These are phyloP conservation scores for Apiospora rasikravindrae DNA, from an alignment of 2,329 filamentous ascomycete species.

Conservation along the genomic window DNA sequence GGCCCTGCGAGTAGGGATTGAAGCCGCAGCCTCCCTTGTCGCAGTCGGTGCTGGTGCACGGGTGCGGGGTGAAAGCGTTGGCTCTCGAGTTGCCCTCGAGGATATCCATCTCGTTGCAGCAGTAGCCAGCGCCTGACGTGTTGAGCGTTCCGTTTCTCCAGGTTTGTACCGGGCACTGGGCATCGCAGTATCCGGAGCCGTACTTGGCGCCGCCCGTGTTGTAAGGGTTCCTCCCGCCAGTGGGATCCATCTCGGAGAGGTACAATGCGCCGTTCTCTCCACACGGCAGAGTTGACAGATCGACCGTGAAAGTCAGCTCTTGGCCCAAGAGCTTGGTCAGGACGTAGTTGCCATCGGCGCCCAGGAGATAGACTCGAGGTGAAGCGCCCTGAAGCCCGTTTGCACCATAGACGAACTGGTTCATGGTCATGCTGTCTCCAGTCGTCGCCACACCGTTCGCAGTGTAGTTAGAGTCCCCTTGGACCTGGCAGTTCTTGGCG, in stretches of 20 bases:
- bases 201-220: slow-evolving; percentile 56
- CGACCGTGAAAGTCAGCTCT: slow-evolving; percentile 70
- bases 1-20: slow-evolving; percentile 70
- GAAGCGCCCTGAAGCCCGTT: slow-evolving; percentile 37
- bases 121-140: slow-evolving; percentile 54
- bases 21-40: slow-evolving; percentile 71
- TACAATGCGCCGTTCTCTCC: slow-evolving; percentile 71
- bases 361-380: slow-evolving; percentile 63
- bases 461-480: slow-evolving; percentile 47
- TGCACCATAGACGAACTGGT: slow-evolving; percentile 55
- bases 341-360: slow-evolving; percentile 59
- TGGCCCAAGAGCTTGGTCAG: slow-evolving; percentile 61
- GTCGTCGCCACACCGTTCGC: slow-evolving; percentile 52
- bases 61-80: slow-evolving; percentile 66
- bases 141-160: slow-evolving; percentile 55
- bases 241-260: slow-evolving; percentile 65
- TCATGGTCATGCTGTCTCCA: slow-evolving; percentile 47
- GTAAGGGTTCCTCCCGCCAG: slow-evolving; percentile 59
- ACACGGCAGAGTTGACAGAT: slow-evolving; percentile 67
- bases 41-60: slow-evolving; percentile 64
- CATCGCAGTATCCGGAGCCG: slow-evolving; percentile 60
- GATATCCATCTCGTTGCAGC: slow-evolving; percentile 65
- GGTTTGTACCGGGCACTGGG: slow-evolving; percentile 47
- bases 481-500: slow-evolving; percentile 46
- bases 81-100: slow-evolving; percentile 70